Percentiles rank a stretch among this genome's conserved stretches.
These are phyloP conservation scores for Alternaria angustiovoidea DNA, from an alignment of 2,329 filamentous ascomycete genomes.

Conservation along the genomic window DNA sequence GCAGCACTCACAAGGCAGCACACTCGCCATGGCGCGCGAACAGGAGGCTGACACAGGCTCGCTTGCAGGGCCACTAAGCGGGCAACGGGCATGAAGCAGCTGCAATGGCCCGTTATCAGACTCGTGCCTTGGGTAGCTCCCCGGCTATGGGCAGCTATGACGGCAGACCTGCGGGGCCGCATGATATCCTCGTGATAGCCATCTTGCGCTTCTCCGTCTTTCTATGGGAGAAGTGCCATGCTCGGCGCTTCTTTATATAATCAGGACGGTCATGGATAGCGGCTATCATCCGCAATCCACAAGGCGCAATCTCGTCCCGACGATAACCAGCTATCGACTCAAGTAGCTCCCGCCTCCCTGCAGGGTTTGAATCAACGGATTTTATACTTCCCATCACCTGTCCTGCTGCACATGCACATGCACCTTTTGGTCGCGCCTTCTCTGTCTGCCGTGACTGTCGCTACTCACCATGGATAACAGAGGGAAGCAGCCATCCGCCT, in stretches of 20 bases:
- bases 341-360: slow-evolving; percentile 45
- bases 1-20: not conserved
- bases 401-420: slow-evolving; percentile 2
- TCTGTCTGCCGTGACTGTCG: slow-evolving; percentile 4
- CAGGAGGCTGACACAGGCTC: slow-evolving; percentile 14
- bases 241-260: slow-evolving; percentile 30
- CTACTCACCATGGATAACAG: slow-evolving; percentile 47
- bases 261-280: slow-evolving; percentile 14
- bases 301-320: slow-evolving; percentile 34
- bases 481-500: slow-evolving; percentile 55
- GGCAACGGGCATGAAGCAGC: not conserved
- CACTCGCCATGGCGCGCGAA: not conserved
- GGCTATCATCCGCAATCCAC: slow-evolving; percentile 22
- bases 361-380: slow-evolving; percentile 33
- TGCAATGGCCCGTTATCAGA: slow-evolving; percentile 13
- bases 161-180: slow-evolving; percentile 19
- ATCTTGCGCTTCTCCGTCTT: slow-evolving; percentile 9
- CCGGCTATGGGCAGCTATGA: slow-evolving; percentile 17
- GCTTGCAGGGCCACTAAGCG: slow-evolving; percentile 30
- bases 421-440: slow-evolving; percentile 13
- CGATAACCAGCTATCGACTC: slow-evolving; percentile 39
- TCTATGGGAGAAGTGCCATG: slow-evolving; percentile 11
- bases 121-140: slow-evolving; percentile 10
- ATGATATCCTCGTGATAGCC: slow-evolving; percentile 19
- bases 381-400: slow-evolving; percentile 23